phyloP scores from a whole-genome alignment of 768 basidiomycete species.

The Lyophyllum atratum region DNA sequence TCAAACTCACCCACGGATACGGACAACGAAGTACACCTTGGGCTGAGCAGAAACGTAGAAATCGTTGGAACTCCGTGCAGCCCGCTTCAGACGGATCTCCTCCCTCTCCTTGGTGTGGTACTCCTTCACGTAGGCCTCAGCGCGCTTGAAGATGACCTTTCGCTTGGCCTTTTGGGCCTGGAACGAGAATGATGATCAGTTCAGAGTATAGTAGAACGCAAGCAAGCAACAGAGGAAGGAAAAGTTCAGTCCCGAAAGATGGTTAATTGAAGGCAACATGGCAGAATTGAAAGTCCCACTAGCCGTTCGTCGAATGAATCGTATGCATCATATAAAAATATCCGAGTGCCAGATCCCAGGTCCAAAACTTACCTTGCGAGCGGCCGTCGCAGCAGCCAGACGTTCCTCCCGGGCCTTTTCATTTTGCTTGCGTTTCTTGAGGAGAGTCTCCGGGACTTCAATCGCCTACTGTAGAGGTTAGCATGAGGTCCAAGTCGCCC shows the following conservation, averaged over 20 bases:
- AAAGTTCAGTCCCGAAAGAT: conserved; percentile 88
- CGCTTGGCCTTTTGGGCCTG: conserved; percentile 91
- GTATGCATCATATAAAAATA: conserved; percentile 77
- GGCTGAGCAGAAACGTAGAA: conserved; percentile 97
- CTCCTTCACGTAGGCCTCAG: conserved; percentile 97
- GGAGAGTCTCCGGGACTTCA: conserved; percentile 98
- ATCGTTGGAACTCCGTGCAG: conserved; percentile 88
- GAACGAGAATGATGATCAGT: conserved; percentile 2
- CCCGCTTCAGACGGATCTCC: conserved; percentile 93
- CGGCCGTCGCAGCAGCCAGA: conserved; percentile 76
- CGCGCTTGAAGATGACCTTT: conserved; percentile 98
- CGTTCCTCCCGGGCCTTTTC: conserved; percentile 96
- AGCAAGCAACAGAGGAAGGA: neutral
- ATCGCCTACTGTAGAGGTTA: conserved; percentile 58
- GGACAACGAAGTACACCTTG: conserved; percentile 96
- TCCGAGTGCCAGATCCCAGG: conserved; percentile 8
- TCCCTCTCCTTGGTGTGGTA: conserved; percentile 92
- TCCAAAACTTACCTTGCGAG: conserved; percentile 75
- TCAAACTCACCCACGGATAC: conserved; percentile 87
- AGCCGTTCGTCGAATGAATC: conserved; percentile 75
- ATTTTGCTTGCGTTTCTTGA: conserved; percentile 98
- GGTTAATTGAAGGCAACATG: conserved; percentile 84
- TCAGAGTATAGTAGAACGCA: conserved; percentile 2
- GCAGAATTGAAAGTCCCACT: conserved; percentile 57
- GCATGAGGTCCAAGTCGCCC: conserved; percentile 8